Evolutionary conservation across 306 rosid genomes (phyloP), one percentile per base, ranked within the genome.

Genomic region (Hippophae gyantsensis): DNA sequence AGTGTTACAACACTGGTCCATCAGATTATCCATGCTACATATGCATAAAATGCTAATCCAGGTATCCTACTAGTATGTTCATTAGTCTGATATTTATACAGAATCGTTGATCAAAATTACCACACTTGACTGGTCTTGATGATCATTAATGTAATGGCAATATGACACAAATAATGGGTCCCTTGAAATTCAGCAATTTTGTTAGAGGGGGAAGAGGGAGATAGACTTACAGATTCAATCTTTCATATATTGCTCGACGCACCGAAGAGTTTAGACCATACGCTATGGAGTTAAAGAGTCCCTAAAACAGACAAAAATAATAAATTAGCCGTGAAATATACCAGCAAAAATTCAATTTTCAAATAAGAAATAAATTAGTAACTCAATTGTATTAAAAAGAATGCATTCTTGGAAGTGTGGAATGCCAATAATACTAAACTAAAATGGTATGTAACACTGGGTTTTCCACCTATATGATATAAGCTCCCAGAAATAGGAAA

Each of bases 221-320:
- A 54, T 57, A 26, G 23, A 74, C 95, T 86, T 76, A 93, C 99
- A 78, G 77, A 54, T 88, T 93, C 54, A 86, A 59, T 70, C 99
- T 82, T 79, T 93, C 99, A 60, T 74, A 67, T 74, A 93, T 73
- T 72, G 90, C 94, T 45, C 89, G 85, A n/a, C 95, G 87, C 52
- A 93, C 99, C 50, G 99, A 86, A 72, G 99, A 86, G 74, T 88
- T 93, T 69, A 93, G 82, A 73, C 97, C 99, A 72, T 93, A 93
- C 10, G 99, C 99, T 63, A 88, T 88, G 65, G 99, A 93, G 82
- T 93, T 93, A 72, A 93, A 93, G 69, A 93, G 85, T 47, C 99
- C 97, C 99, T 87, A 74, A 80, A 64, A 18, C 23, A 18, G 23
- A 18, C 23, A 18, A 18, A 18, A 32, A 3, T 32, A 32, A 32